A percentile compares a stretch with the other conserved stretches of the same genome.
These are phyloP conservation scores for Penicillium glabrum DNA, from an alignment of 2,329 filamentous ascomycete genomes.

Conservation along the genomic window DNA sequence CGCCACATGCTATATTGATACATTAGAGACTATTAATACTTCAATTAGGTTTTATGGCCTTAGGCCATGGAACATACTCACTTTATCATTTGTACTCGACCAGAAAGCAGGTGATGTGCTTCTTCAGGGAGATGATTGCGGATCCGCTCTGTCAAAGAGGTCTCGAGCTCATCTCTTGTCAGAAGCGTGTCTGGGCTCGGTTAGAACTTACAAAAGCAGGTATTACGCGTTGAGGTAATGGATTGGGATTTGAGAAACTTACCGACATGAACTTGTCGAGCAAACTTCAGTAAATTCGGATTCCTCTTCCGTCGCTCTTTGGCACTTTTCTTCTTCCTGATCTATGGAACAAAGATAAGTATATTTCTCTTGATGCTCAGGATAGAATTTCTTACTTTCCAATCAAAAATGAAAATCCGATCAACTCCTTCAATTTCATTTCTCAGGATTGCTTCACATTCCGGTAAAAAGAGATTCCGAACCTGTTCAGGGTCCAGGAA, in stretches of 20 bases:
- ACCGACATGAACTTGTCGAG: constrained; percentile 8
- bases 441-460: constrained; percentile 7
- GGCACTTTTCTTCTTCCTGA: constrained; percentile 8
- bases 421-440: constrained; percentile 6
- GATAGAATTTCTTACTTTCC: constrained; percentile 1
- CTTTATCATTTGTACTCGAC: constrained; percentile 11
- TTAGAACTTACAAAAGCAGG: not conserved
- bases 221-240: not conserved
- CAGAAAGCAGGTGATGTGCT: constrained; percentile 3
- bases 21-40: not conserved
- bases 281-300: constrained; percentile 3
- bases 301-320: constrained; percentile 8
- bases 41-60: no score
- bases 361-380: no score
- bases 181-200: constrained; percentile 6
- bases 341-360: not conserved
- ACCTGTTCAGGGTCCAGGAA: constrained; percentile 3
- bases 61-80: not conserved
- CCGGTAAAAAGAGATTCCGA: constrained; percentile 7
- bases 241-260: not conserved
- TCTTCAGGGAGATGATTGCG: constrained; percentile 10
- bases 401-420: constrained; percentile 7
- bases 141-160: constrained; percentile 7
- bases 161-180: constrained; percentile 4
- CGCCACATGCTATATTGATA: constrained; percentile 2